These are phyloP conservation scores for Arabis hirsuta DNA, from an alignment of 345 rosid genomes.

Conservation along the genomic window DNA sequence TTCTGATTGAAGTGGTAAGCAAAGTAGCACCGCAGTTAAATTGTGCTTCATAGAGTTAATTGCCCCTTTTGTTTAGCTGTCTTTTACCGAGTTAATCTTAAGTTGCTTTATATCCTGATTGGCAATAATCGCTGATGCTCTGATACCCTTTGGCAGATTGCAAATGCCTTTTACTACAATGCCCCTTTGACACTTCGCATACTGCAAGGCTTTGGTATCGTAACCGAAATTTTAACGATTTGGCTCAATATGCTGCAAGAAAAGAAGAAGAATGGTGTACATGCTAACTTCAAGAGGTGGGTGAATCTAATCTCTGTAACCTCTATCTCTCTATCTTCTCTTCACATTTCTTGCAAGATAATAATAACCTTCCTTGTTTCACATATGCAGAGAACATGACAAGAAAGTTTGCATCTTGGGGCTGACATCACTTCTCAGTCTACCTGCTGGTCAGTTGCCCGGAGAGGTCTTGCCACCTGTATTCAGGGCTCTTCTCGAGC, in stretches of 20 bases:
- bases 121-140: conserved; percentile 30
- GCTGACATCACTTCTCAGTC: conserved; percentile 78
- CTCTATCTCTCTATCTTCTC: conserved; percentile 14
- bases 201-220: conserved; percentile 76
- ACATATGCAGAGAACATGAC: conserved; percentile 80
- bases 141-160: conserved; percentile 59
- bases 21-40: conserved; percentile 15
- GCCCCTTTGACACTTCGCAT: conserved; percentile 73
- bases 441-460: conserved; percentile 79
- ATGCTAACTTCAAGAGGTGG: conserved; percentile 87
- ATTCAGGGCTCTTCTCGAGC: conserved; percentile 85
- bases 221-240: conserved; percentile 69
- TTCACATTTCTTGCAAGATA: not conserved
- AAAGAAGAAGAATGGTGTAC: conserved; percentile 81
- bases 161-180: conserved; percentile 92
- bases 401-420: conserved; percentile 99
- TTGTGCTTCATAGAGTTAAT: conserved; percentile 10
- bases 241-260: conserved; percentile 98
- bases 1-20: conserved; percentile 96
- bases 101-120: conserved; percentile 24
- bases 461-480: conserved; percentile 83
- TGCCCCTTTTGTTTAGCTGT: conserved; percentile 4
- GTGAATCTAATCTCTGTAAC: conserved; percentile 17
- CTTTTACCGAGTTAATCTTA: not conserved
- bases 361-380: conserved; percentile 12